phyloP scores from a whole-genome alignment of 306 rosid genomes.

The Cucurbita pepo region DNA sequence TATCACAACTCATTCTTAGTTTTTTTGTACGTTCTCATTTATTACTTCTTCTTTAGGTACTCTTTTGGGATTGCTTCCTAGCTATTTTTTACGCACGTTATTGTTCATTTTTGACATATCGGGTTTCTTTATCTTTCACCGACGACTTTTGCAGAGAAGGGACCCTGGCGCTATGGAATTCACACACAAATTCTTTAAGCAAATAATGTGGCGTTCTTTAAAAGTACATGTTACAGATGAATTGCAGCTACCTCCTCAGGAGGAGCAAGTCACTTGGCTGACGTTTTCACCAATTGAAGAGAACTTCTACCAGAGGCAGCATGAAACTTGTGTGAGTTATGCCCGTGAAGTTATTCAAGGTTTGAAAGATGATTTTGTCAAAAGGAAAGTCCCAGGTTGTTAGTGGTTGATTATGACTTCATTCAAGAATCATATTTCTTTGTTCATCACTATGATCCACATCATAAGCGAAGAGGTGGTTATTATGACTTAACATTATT shows the following conservation, averaged over 20 bases:
- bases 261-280: conserved; percentile 81
- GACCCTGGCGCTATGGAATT: conserved; percentile 68
- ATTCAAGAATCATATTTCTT: conserved; percentile 17
- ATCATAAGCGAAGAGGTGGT: conserved; percentile 6
- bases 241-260: conserved; percentile 87
- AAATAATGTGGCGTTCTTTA: conserved; percentile 92
- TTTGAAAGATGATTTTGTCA: conserved; percentile 59
- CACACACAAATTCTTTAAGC: conserved; percentile 59
- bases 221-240: conserved; percentile 74
- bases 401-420: conserved; percentile 11
- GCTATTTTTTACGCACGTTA: not conserved
- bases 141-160: conserved; percentile 45
- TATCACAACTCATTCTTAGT: not conserved
- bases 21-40: not conserved
- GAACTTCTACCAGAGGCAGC: conserved; percentile 95
- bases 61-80: not conserved
- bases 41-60: not conserved
- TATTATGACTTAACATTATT: conserved; percentile 14
- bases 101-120: not conserved
- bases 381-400: conserved; percentile 52
- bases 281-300: conserved; percentile 79
- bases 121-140: conserved; percentile 6
- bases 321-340: conserved; percentile 68
- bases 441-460: not conserved
- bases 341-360: conserved; percentile 73